Evolutionary conservation across 2,329 filamentous ascomycete genomes (phyloP), one percentile per base, ranked within the genome.

Genomic region (Ophiostoma tasmaniense): DNA sequence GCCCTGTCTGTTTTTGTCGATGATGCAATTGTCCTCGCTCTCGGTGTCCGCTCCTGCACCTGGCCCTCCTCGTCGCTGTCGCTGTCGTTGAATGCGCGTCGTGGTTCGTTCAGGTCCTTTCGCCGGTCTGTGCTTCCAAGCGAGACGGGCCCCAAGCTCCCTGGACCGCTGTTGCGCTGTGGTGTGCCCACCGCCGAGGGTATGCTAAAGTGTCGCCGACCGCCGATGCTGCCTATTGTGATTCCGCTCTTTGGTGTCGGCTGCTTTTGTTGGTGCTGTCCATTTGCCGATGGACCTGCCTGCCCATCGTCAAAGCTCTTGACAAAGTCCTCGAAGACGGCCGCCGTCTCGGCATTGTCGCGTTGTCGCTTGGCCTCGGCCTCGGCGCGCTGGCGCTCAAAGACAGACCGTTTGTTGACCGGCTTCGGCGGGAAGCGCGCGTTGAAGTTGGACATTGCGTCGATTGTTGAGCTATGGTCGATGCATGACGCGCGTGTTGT

Each of bases 311-410:
- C 88, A 74, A 91, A 91, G 68, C 85, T 92, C 78, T 94, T 94
- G 69, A 95, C 87, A 73, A 97, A 97, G 73, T 94, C 92, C 74
- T 92, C 88, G 77, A 93, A 91, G 0, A 93, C 92, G 30, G 92
- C 92, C 28, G 90, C 91, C 7, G 91, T 96, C 79, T 97, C 93
- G 73, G 90, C 92, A 75, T 90, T 90, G 78, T 96, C 93, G 73
- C 92, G 86, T 73, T 87, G 85, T 70, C 91, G 89, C 80, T 97
- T 97, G 30, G 92, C 92, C 81, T 96, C 92, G 69, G 91, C 91
- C 77, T 96, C 92, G 70, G 91, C 91, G 78, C 91, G 92, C 77
- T 96, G 91, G 74, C 89, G 89, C 80, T 97, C 93, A 77, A 96
- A 97, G 33, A 90, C 84, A 25, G 92, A 96, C 76, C 95, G 91